A percentile compares a stretch with the other conserved stretches of the same genome.
phyloP scores from a whole-genome alignment of 208 protist genomes.

The Leishmania major region DNA sequence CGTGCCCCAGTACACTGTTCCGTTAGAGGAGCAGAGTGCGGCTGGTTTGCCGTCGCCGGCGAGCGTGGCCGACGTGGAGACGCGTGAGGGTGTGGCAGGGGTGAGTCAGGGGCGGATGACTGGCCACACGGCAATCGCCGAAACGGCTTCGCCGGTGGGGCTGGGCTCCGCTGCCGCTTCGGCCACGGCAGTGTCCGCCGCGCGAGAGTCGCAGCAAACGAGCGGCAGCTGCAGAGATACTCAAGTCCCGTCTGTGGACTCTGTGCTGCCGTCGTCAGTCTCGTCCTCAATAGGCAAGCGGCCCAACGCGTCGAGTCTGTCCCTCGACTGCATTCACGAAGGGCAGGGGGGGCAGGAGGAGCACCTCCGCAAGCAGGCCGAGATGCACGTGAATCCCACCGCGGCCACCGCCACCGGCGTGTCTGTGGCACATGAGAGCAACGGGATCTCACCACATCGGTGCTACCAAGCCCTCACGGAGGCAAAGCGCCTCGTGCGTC shows the following conservation, averaged over 20 bases:
- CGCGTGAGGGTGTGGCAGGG: background rate
- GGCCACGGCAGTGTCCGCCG: background rate
- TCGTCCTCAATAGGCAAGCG: slow-evolving; percentile 10
- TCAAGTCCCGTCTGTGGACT: slow-evolving; percentile 11
- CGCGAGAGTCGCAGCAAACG: background rate
- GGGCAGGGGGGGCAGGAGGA: slow-evolving; percentile 3
- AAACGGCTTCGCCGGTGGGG: background rate
- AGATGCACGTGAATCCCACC: slow-evolving; percentile 1
- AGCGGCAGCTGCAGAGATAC: slow-evolving; percentile 13
- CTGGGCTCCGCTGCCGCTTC: background rate
- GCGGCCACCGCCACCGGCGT: background rate
- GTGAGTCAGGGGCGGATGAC: background rate
- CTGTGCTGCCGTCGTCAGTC: slow-evolving; percentile 7
- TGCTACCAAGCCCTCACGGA: slow-evolving; percentile 53
- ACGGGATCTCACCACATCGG: slow-evolving; percentile 11
- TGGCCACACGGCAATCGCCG: background rate
- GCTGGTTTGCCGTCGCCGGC: background rate
- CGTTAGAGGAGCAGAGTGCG: background rate
- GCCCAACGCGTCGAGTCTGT: slow-evolving; percentile 3
- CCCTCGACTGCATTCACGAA: slow-evolving; percentile 5
- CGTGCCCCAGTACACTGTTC: background rate
- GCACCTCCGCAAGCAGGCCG: background rate
- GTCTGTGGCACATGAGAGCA: background rate
- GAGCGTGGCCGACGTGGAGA: background rate
- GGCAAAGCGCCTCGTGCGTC: slow-evolving; percentile 42